Percentiles rank a stretch among this genome's conserved stretches.
Conservation (phyloP, 2,329 filamentous ascomycete species). For the Hysterium pulicare region DNA sequence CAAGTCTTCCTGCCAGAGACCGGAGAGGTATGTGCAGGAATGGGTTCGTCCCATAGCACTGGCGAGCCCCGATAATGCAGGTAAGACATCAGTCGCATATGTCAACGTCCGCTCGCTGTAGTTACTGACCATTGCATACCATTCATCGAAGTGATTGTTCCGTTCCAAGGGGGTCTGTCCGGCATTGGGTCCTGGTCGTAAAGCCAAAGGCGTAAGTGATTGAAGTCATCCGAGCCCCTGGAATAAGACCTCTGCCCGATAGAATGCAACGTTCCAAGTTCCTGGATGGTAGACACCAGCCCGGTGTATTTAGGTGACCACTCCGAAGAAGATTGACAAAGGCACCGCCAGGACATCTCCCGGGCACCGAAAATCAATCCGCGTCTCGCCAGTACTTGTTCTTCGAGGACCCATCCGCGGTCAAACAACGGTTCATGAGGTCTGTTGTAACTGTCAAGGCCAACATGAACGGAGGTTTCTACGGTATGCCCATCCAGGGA, state of each 20-base stretch:
- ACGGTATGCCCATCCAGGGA: background rate
- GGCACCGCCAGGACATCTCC: background rate
- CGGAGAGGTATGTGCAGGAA: background rate
- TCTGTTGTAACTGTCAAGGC: background rate
- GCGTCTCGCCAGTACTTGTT: background rate
- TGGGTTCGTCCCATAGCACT: background rate
- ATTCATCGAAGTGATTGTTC: conserved; percentile 1
- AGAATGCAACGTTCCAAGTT: background rate
- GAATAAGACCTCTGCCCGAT: background rate
- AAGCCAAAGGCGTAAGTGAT: background rate
- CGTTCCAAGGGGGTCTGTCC: background rate
- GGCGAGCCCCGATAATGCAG: background rate
- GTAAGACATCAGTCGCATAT: background rate
- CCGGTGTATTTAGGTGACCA: background rate
- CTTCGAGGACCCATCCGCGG: conserved; percentile 1
- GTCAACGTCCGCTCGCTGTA: background rate
- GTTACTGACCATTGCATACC: background rate
- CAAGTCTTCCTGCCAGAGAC: conserved; percentile 2
- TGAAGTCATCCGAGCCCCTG: background rate
- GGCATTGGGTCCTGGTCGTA: background rate
- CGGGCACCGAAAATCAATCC: conserved; percentile 1
- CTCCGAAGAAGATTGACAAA: background rate
- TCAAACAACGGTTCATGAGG: background rate
- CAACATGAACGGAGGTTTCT: background rate
- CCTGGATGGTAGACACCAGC: background rate